These are phyloP conservation scores for Phytophthora pluvialis DNA, from an alignment of 352 stramenopile genomes.

Conservation along the genomic window DNA sequence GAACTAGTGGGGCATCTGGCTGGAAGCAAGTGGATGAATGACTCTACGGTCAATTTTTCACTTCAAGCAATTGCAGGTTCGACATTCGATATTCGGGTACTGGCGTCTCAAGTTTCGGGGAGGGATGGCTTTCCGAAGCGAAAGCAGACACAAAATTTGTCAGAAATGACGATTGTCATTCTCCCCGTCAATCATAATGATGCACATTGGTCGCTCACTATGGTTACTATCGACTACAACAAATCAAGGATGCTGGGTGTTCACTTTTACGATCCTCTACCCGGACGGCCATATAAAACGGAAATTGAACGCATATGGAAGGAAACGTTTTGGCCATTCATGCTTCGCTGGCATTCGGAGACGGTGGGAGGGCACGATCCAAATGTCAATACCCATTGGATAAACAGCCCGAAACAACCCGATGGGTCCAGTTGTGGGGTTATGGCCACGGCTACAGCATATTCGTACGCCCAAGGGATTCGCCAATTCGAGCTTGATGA, in stretches of 20 bases:
- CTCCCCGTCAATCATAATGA: not conserved
- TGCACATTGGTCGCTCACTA: not conserved
- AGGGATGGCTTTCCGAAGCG: not conserved
- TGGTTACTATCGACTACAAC: not conserved
- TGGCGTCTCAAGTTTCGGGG: not conserved
- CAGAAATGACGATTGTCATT: not conserved
- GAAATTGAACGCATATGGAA: conserved; percentile 1
- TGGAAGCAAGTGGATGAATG: conserved; percentile 2
- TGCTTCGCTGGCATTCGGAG: not conserved
- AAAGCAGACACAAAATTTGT: not conserved
- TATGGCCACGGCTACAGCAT: not conserved
- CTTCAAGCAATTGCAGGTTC: not conserved
- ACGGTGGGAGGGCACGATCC: not conserved
- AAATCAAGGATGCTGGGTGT: not conserved
- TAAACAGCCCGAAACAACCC: not conserved
- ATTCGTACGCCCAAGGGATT: not conserved
- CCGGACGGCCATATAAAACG: not conserved
- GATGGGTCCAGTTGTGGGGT: not conserved
- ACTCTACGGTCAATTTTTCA: not conserved
- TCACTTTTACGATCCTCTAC: conserved; percentile 1
- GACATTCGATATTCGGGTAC: not conserved
- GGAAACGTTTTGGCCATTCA: not conserved
- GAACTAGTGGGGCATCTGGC: conserved; percentile 1
- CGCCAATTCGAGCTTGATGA: not conserved
- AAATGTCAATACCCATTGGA: not conserved